phyloP scores from a whole-genome alignment of 306 rosid species.

The Ammopiptanthus mongolicus region DNA sequence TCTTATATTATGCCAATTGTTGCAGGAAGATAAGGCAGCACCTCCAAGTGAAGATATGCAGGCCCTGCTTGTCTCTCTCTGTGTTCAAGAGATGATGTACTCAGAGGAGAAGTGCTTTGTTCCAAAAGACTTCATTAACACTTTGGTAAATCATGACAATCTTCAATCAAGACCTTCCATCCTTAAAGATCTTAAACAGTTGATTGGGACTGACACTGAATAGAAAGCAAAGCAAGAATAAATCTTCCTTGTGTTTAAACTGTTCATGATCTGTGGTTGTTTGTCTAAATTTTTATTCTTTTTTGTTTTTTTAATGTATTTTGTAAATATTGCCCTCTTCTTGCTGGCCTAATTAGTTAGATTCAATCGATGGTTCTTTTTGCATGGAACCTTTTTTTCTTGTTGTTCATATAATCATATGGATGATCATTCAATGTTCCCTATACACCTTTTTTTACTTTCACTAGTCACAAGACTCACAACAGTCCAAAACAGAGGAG shows the following conservation, averaged over 20 bases:
- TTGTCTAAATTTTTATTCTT: neutral
- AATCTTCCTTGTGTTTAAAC: neutral
- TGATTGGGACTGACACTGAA: neutral
- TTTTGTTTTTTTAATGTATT: neutral
- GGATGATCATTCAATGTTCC: neutral
- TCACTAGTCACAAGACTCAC: too few species aligned
- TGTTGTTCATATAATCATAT: neutral
- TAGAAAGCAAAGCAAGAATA: neutral
- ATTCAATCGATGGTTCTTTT: neutral
- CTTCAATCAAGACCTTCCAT: conserved; percentile 26
- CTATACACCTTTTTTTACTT: too few species aligned
- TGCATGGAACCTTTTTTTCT: neutral
- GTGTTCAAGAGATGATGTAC: conserved; percentile 50
- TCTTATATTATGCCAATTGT: neutral
- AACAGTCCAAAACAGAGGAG: too few species aligned
- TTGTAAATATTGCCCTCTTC: neutral
- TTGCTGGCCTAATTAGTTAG: neutral
- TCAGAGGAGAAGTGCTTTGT: conserved; percentile 53
- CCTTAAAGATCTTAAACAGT: conserved; percentile 12
- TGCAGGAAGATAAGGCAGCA: neutral
- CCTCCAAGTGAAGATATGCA: conserved; percentile 12
- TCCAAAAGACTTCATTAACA: conserved; percentile 29
- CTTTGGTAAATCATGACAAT: conserved; percentile 19
- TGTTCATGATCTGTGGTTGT: neutral
- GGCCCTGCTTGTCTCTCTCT: conserved; percentile 21